Conservation (phyloP, 73 alveolate genomes). For the Stentor coeruleus region DNA sequence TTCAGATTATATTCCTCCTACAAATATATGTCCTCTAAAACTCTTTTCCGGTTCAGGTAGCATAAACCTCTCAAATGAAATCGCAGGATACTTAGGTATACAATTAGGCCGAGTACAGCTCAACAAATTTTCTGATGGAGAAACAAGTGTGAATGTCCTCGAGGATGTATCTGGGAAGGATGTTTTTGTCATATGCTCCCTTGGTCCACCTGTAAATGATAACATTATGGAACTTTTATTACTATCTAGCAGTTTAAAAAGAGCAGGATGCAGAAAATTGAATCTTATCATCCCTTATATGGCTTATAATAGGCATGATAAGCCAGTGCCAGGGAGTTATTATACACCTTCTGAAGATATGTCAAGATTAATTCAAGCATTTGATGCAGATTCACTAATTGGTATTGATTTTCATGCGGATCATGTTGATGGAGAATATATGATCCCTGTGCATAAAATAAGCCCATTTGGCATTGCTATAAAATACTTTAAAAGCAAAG, state of each 20-base stretch:
- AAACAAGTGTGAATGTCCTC: neutral
- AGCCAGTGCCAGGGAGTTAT: neutral
- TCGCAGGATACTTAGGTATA: slow-evolving; percentile 12
- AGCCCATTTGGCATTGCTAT: neutral
- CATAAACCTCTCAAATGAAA: neutral
- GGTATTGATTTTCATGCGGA: slow-evolving; percentile 6
- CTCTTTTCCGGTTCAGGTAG: neutral
- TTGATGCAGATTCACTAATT: neutral
- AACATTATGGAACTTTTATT: neutral
- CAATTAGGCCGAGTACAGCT: slow-evolving; percentile 12
- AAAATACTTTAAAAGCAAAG: neutral
- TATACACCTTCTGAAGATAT: neutral
- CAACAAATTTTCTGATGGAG: slow-evolving; percentile 7
- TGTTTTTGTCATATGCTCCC: slow-evolving; percentile 1
- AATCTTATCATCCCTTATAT: neutral
- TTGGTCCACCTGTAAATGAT: slow-evolving; percentile 6
- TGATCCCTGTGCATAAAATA: slow-evolving; percentile 7
- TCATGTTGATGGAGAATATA: neutral
- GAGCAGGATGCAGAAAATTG: neutral
- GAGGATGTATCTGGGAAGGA: slow-evolving; percentile 1
- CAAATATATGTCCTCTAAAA: neutral
- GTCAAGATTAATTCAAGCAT: neutral
- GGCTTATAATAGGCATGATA: slow-evolving; percentile 5
- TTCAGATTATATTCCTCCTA: slow-evolving; percentile 24
- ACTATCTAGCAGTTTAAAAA: neutral